phyloP scores from a whole-genome alignment of 352 stramenopile genomes.

The Pelagophyceae sp. region DNA sequence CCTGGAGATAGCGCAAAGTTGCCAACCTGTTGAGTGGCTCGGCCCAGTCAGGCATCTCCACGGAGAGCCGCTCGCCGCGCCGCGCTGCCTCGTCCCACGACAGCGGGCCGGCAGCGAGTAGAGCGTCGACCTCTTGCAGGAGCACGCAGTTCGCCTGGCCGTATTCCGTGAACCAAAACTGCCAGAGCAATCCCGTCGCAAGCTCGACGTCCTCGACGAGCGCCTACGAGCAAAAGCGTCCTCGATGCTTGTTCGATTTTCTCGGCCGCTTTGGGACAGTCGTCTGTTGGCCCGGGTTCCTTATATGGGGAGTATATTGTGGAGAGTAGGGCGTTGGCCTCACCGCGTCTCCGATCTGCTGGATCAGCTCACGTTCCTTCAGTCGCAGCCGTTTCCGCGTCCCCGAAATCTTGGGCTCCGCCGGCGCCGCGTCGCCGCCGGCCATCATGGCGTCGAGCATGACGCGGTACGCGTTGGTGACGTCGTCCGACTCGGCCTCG shows the following conservation, averaged over 20 bases:
- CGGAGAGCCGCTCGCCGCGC: slow-evolving; percentile 18
- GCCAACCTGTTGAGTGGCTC: slow-evolving; percentile 38
- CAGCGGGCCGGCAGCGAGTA: slow-evolving; percentile 23
- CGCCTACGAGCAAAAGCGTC: too few relatives aligned
- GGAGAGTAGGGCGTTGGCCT: too few relatives aligned
- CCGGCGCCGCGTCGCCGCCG: too few relatives aligned
- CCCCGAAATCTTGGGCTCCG: background rate
- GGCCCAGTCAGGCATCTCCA: slow-evolving; percentile 26
- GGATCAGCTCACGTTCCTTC: too few relatives aligned
- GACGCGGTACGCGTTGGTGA: too few relatives aligned
- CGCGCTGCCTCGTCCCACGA: slow-evolving; percentile 27
- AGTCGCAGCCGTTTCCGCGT: background rate
- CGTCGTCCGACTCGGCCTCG: too few relatives aligned
- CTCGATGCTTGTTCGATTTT: too few relatives aligned
- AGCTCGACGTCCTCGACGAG: background rate
- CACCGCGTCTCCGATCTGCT: too few relatives aligned
- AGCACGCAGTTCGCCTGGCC: slow-evolving; percentile 27
- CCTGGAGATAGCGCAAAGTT: slow-evolving; percentile 35
- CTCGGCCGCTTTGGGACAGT: too few relatives aligned
- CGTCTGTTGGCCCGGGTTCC: too few relatives aligned
- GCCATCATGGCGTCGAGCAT: too few relatives aligned
- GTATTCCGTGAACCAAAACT: slow-evolving; percentile 33
- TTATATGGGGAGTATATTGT: too few relatives aligned
- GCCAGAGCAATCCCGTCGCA: slow-evolving; percentile 17
- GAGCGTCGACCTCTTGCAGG: slow-evolving; percentile 27